Conservation (phyloP, 805 yeast genomes). For the Wickerhamiella nectarea region DNA sequence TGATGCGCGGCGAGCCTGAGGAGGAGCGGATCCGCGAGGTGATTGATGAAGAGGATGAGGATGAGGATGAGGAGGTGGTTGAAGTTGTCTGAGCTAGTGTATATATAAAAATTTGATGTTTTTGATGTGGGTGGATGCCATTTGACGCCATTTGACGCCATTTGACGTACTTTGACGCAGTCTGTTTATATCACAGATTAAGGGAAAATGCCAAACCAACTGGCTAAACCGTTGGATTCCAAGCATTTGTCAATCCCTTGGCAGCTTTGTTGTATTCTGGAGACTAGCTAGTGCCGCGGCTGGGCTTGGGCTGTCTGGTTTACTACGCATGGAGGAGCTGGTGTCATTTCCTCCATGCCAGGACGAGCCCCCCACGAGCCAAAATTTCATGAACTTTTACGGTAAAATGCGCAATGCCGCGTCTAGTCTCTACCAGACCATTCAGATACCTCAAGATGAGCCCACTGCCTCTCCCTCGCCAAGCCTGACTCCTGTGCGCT, state of each 20-base stretch:
- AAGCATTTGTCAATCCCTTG: no score
- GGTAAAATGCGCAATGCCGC: constrained; percentile 17
- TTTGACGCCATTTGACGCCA: no score
- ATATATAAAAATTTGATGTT: constrained; percentile 9
- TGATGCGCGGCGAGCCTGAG: constrained; percentile 76
- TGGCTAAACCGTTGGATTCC: no score
- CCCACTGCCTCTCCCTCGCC: not conserved
- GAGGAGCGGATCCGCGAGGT: constrained; percentile 16
- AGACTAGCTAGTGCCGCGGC: no score
- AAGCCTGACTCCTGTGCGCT: not conserved
- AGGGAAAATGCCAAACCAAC: no score
- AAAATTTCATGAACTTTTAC: constrained; percentile 10
- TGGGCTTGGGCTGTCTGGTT: no score
- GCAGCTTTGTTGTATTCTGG: no score
- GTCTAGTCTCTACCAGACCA: constrained; percentile 12
- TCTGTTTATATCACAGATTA: no score
- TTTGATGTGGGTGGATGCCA: no score
- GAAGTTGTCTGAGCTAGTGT: constrained; percentile 45
- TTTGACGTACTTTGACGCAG: no score
- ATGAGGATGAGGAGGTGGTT: constrained; percentile 29
- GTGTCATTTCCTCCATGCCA: constrained; percentile 4
- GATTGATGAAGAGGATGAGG: constrained; percentile 9
- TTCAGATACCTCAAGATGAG: constrained; percentile 11
- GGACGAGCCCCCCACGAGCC: constrained; percentile 3
- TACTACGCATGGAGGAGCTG: constrained; percentile 1